A percentile compares a stretch with the other conserved stretches of the same genome.
These are phyloP conservation scores for Scenedesmus sp. DNA, from an alignment of 163 green algal genomes.

Conservation along the genomic window DNA sequence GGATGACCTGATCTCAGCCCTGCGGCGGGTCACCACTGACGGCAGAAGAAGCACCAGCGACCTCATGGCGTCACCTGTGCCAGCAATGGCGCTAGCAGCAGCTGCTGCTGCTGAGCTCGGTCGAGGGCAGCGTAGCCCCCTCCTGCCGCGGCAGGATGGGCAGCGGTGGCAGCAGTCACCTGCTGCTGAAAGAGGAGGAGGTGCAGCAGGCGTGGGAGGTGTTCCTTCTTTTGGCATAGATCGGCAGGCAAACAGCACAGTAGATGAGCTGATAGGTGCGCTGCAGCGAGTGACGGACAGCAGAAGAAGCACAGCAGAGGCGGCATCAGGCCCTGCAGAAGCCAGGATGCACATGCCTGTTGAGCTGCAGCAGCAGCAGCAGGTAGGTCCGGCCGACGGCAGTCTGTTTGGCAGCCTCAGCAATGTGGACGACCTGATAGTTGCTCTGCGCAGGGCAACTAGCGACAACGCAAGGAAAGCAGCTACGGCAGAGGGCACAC, in stretches of 20 bases:
- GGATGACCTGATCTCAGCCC: background rate
- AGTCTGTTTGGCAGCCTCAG: background rate
- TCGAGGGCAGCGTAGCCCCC: background rate
- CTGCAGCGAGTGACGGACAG: background rate
- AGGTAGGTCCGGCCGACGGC: background rate
- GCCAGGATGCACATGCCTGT: background rate
- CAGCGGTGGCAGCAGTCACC: background rate
- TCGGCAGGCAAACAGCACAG: background rate
- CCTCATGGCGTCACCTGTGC: background rate
- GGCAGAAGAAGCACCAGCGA: conserved; percentile 13
- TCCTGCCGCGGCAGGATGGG: conserved; percentile 1
- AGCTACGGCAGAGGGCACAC: background rate
- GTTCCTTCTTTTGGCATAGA: background rate
- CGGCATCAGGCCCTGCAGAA: background rate
- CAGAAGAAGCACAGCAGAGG: conserved; percentile 8
- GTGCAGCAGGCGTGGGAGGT: background rate
- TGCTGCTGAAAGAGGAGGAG: background rate
- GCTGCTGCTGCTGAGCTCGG: background rate
- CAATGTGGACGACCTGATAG: background rate
- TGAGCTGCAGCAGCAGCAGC: background rate
- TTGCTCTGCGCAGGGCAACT: background rate
- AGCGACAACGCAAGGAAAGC: background rate
- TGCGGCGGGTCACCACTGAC: background rate
- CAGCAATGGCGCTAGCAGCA: background rate
- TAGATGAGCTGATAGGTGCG: background rate